Evolutionary conservation across 1,139 yeast species (phyloP), one percentile per base, ranked within the genome.

Genomic region (Saccharomyces hybrid): DNA sequence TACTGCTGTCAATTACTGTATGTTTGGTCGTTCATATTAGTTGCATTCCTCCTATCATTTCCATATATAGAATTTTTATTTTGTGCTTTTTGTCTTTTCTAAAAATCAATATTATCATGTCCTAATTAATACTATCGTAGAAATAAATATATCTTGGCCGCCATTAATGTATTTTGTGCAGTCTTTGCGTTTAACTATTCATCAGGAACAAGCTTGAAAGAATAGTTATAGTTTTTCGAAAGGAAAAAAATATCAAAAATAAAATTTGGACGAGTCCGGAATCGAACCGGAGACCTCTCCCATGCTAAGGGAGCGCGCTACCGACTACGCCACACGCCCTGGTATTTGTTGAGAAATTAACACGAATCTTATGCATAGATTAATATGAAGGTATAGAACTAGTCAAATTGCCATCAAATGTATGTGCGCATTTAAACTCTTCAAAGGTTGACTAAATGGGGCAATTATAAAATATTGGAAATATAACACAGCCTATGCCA

Each of bases 1-100:
- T 65, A 73, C 74, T 49, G 99, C 99, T 52, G 72, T 81, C 60
- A 81, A 81, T 69, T 90, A 86, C 79, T 86, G 96, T 69, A 83
- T 93, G 89, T 93, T 93, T 70, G 99, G 99, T 69, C 86, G 99
- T 78, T 88, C 96, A 51, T 93, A 93, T 73, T 93, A 78, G 57
- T 26, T 46, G 42, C 27, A 38, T 38, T 2, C 44, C 44, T 8
- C 44, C 24, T 16, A 16, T 38, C 24, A 38, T 38, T 32, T 38
- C 24, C 44, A 38, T 38, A 16, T 38, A 38, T 38, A 38, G 44
- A 38, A 9, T 38, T 38, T 34, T 38, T 38, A 38, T 38, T 38
- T 38, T 38, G 42, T 48, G 26, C 28, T 31, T 31, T 48, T 16
- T 38, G 21, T 38, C 44, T 38, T 38, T 9, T 21, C 19, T 16